Evolutionary conservation across 78 protist genomes (phyloP), one percentile per base, ranked within the genome.

Genomic region (Cavenderia fasciculata): DNA sequence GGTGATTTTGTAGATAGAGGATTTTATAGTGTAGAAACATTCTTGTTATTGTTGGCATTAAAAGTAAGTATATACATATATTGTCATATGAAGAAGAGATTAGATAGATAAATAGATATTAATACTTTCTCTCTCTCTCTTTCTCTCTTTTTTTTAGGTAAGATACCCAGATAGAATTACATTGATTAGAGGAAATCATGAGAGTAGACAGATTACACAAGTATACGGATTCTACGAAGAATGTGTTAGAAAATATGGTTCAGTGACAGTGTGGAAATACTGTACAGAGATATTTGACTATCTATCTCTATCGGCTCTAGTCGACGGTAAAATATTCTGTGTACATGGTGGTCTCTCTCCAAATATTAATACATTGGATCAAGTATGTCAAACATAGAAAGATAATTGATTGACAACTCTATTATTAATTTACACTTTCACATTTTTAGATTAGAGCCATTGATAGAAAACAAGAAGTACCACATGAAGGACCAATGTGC

Each of bases 1-100:
- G 99, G 99, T 18, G 99, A 99, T 92, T 99, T 98, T 68, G 99
- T 99, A 25, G 99, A 99, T 52, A 96, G 99, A 18, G 99, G 99
- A 69, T 97, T 91, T 68, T 97, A 96, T 94, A 86, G 96, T 46
- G 99, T 98, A 33, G 99, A 99, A 87, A 97, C 99, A 1, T 96
- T 98, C 85, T 84, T 96, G 31, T 97, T 98, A 38, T 97, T 99
- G 6, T 94, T 99, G 44, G 99, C 99, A 16, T 93, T 98, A 43
- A 98, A 98, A 94, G 99, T 94, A 54, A 16, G 23, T 1, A 31
- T 34, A n/a, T n/a, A n/a, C n/a, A n/a, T n/a, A n/a, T n/a, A n/a
- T 2, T 34, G 36, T 0, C 6, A 11, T n/a, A 52, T n/a, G 21
- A 52, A 21, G 57, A 21, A 21, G 57, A 52, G 57, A 21, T 52